phyloP scores from a whole-genome alignment of 352 stramenopile genomes.

The Globisporangium sylvaticum region DNA sequence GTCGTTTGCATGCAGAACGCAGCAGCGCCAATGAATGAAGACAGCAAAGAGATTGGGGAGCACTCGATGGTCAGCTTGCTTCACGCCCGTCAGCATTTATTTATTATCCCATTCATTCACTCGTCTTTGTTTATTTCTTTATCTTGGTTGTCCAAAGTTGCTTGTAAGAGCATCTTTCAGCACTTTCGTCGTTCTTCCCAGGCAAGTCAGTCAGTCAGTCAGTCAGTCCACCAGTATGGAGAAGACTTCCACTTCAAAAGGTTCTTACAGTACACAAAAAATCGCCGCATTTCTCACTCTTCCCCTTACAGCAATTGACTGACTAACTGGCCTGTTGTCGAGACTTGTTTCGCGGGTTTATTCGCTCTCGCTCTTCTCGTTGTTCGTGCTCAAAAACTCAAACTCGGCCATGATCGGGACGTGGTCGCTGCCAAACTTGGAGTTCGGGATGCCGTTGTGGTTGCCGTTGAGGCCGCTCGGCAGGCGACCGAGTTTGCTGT shows the following conservation, averaged over 20 bases:
- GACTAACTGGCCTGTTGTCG: background rate
- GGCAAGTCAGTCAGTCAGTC: background rate
- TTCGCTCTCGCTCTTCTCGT: conserved; percentile 14
- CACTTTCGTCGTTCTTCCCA: background rate
- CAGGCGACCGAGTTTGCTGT: conserved; percentile 55
- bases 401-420: conserved; percentile 86
- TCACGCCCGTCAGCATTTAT: background rate
- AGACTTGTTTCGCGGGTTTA: background rate
- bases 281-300: background rate
- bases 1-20: no score
- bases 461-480: conserved; percentile 67
- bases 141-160: background rate
- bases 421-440: conserved; percentile 79
- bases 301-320: background rate
- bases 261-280: background rate
- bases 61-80: background rate
- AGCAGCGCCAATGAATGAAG: no score
- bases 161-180: background rate
- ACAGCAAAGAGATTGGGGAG: background rate
- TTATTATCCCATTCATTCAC: background rate
- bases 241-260: background rate
- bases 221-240: background rate
- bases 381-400: conserved; percentile 50
- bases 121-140: background rate
- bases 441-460: conserved; percentile 88